Base-by-base conservation (phyloP, 352 stramenopile species). In the Pythium oligandrum region DNA sequence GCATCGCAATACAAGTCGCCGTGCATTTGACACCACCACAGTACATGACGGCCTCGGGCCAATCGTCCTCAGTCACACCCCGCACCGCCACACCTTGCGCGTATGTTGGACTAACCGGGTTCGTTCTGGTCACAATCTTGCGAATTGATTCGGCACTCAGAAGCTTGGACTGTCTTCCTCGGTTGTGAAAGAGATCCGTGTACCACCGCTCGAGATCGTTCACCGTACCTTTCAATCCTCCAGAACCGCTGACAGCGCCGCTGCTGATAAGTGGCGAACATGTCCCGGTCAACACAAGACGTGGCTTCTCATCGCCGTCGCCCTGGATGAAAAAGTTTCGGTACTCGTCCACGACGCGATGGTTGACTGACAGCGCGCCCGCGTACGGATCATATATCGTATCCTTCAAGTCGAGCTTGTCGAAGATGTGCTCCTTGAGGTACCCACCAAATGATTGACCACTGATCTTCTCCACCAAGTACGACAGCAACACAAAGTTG, bases 401-500 rank as follows among this genome's bases (percentile, higher is more conserved):
- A 40, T 66, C 44, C 17, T 69, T 65, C 10, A 88, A 48, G 0
- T 62, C 63, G 32, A 84, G 40, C 0, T 53, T 55, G 31, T 68
- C 10, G 32, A 73, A 70, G 54, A 88, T 61, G 17, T 74, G 57
- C 44, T 68, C 53, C 34, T 70, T 30, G 17, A 88, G 40, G 51
- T 88, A 88, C 30, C 57, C 47, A 31, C 59, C 60, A 26, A 83
- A 56, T 6, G 33, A 31, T 31, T 78, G 11, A 0, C 59, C 66
- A 50, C 77, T 88, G 17, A 88, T 43, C 49, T 76, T 83, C 58
- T 88, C 77, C 44, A 88, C 63, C 62, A 88, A 66, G 55, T 84
- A 88, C 17, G 73, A 66, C 11, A 86, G 52, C 36, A 88, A 10
- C 44, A 84, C 63, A 40, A 78, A 84, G 55, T 86, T 86, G 12